Evolutionary conservation across 257 asterid species (phyloP).

Genomic region (Solanum boliviense): DNA sequence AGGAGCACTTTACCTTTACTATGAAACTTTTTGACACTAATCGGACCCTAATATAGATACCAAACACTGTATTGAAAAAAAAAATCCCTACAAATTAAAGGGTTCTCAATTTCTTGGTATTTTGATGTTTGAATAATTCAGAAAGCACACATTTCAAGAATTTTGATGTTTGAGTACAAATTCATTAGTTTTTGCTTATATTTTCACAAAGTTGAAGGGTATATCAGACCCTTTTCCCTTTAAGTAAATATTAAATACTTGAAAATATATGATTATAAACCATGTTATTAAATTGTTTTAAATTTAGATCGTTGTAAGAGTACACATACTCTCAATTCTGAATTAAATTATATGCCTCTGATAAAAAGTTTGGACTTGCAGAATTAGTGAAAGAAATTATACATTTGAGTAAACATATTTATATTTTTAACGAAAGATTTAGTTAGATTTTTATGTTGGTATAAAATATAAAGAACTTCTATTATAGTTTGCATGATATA

Average conservation of each 20-base stretch:
- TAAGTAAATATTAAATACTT: too few relatives aligned
- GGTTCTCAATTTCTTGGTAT: neutral
- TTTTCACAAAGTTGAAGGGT: too few relatives aligned
- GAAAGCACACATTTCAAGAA: neutral
- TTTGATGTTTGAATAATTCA: neutral
- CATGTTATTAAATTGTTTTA: neutral
- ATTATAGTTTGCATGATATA: neutral
- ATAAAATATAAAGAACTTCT: neutral
- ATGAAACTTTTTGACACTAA: neutral
- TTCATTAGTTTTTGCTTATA: too few relatives aligned
- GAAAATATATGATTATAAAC: neutral
- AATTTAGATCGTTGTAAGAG: neutral
- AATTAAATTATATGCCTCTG: neutral
- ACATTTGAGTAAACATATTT: neutral
- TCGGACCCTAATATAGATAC: neutral
- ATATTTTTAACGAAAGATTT: neutral
- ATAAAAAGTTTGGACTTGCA: neutral
- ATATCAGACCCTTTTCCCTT: too few relatives aligned
- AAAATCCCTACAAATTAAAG: neutral
- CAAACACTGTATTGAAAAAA: rapidly evolving
- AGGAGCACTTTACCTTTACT: neutral
- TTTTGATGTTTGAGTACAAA: too few relatives aligned
- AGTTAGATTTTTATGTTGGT: neutral
- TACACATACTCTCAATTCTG: neutral
- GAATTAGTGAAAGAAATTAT: neutral